Evolutionary conservation across 2,329 filamentous ascomycete species (phyloP), one percentile per base, ranked within the genome.

Genomic region (Nemania sp.): DNA sequence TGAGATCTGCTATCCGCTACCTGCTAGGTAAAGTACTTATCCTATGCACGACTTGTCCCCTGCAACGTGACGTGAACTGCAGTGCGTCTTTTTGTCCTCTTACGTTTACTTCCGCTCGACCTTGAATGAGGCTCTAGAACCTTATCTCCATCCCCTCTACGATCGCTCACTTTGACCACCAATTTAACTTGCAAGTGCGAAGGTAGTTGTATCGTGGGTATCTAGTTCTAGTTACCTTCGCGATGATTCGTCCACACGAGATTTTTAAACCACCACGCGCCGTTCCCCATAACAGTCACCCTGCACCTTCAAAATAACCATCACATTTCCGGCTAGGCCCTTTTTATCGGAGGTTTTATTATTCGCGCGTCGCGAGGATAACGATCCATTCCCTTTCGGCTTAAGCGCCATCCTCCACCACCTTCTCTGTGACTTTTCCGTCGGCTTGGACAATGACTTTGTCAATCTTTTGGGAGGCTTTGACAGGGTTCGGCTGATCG

Each of bases 381-480:
- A 13, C 13, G 21, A 61, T 61, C 54, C 35, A 11, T 46, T 32
- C 46, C 46, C 17, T n/a, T 40, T 18, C 2, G 6, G 29, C 25
- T 54, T 49, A 64, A 45, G 53, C 47, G 6, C 25, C 51, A 42
- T 57, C 62, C 15, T 61, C 68, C 1, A 74, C 71, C n/a, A 81
- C 72, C 66, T 81, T 81, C 71, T 80, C 79, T 9, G 75, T 74
- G 11, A 81, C 78, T 17, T 72, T 76, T 35, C 80, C 80, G 53
- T 81, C 78, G 13, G 73, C 69, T 63, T 77, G 75, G 15, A 82
- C 67, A 45, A 82, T 73, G 54, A 82, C 73, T 73, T 80, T 80
- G 66, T 81, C 90, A 64, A 81, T 74, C 52, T 73, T 74, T 59
- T 77, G 73, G 4, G 80, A 82, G 11, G 80, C 80, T 70, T 80